Base-by-base conservation (phyloP, 2,329 filamentous ascomycete species). In the Curvularia lunata region DNA sequence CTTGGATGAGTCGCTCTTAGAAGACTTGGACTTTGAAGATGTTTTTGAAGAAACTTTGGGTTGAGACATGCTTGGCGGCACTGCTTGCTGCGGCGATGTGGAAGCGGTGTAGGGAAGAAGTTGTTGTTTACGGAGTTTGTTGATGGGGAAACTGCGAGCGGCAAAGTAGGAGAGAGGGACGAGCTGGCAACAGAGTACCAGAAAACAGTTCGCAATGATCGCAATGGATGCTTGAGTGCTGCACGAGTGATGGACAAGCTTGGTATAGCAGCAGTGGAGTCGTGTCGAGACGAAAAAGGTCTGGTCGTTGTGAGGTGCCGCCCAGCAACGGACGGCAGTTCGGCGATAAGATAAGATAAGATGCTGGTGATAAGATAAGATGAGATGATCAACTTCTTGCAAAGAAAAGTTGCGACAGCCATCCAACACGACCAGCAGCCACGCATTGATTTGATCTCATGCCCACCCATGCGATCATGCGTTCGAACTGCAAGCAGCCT, bases 1-100 rank as follows among this genome's bases (percentile, higher is more conserved):
- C 80, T 97, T 97, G 67, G 91, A 91, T 72, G 92, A 92, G 72
- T 87, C 85, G 64, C 84, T 84, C 59, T 83, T 79, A 54, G 80
- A 76, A 12, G 81, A 68, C 38, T 67, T 68, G 21, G 69, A 67
- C 32, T 69, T 72, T 16, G 52, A 54, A 12, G 71, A 70, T 10
- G 66, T 62, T 51, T 70, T 70, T 51, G 74, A 43, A 27, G 41
- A 43, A 25, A 65, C 62, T 50, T 70, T 70, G 52, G 74, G 65
- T 55, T 73, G 66, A 43, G 73, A 69, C 73, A 76, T 75, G 57
- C 16, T 27, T 63, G 49, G 60, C 48, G 37, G 16, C n/a, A 37
- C 32, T 46, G 34, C 21, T 48, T 23, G 53, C 18, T 53, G 30
- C 57, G 28, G 32, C 16, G 47, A 27, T 19, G 25, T 51, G 45